Evolutionary conservation across 1,284 basidiomycete genomes (phyloP).

Genomic region (Heterobasidion irregulare): DNA sequence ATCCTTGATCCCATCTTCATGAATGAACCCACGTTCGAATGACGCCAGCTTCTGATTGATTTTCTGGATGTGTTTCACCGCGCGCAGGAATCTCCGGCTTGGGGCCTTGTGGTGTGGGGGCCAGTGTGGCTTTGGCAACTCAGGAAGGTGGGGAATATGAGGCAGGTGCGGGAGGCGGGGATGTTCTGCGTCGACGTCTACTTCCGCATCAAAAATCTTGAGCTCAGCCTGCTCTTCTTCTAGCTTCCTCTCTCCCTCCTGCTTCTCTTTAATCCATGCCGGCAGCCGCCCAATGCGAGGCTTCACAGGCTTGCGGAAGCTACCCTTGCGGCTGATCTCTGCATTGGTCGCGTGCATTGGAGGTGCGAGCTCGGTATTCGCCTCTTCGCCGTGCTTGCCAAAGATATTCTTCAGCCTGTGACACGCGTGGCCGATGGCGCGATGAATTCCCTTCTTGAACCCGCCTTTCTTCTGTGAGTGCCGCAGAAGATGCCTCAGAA

Average conservation of each 20-base stretch:
- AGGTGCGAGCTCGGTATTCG: not conserved
- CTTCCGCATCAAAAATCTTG: slow-evolving; percentile 7
- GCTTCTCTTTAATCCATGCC: slow-evolving; percentile 12
- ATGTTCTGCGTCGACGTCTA: slow-evolving; percentile 2
- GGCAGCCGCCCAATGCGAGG: slow-evolving; percentile 16
- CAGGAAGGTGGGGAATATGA: slow-evolving; percentile 5
- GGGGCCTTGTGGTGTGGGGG: slow-evolving; percentile 18
- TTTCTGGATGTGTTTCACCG: slow-evolving; percentile 50
- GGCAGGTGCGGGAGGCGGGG: slow-evolving; percentile 2
- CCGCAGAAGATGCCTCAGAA: slow-evolving; percentile 20
- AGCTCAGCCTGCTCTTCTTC: slow-evolving; percentile 3
- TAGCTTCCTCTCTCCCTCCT: slow-evolving; percentile 4
- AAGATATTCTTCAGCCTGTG: slow-evolving; percentile 14
- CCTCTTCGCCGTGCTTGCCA: not conserved
- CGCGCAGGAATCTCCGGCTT: slow-evolving; percentile 37
- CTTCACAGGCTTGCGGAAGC: not conserved
- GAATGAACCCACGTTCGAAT: slow-evolving; percentile 86
- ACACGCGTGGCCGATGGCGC: not conserved
- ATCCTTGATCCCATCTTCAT: slow-evolving; percentile 68
- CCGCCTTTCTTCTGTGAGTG: slow-evolving; percentile 2
- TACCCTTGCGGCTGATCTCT: not conserved
- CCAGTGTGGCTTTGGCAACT: slow-evolving; percentile 9
- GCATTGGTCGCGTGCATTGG: not conserved
- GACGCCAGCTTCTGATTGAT: slow-evolving; percentile 66
- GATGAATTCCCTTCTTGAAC: not conserved